phyloP scores from a whole-genome alignment of 495 filamentous ascomycete genomes.

The Penicillium goetzii region DNA sequence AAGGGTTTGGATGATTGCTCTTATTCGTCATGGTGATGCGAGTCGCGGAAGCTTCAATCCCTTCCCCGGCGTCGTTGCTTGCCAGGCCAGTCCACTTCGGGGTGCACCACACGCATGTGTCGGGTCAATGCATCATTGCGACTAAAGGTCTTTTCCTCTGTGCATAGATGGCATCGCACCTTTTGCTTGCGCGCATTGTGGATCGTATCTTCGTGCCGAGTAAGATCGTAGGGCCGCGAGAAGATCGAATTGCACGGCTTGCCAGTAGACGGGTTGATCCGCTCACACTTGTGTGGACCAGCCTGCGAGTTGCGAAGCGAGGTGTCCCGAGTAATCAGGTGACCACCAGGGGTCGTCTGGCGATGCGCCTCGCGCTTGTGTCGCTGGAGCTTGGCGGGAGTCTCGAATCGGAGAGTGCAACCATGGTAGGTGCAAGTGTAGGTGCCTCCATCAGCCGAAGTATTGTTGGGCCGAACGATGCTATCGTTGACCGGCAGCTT shows the following conservation, averaged over 20 bases:
- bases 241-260: constrained; percentile 97
- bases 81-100: constrained; percentile 78
- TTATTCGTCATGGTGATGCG: constrained; percentile 32
- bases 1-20: constrained; percentile 7
- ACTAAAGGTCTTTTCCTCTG: constrained; percentile 97
- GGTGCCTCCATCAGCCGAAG: constrained; percentile 77
- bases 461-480: constrained; percentile 60
- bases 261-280: constrained; percentile 92
- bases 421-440: constrained; percentile 96
- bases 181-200: constrained; percentile 95
- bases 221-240: constrained; percentile 97
- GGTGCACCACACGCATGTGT: constrained; percentile 90
- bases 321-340: constrained; percentile 49
- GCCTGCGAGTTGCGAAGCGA: constrained; percentile 77
- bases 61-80: constrained; percentile 56
- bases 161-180: constrained; percentile 91
- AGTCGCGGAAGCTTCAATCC: constrained; percentile 35
- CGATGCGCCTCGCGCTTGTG: constrained; percentile 95
- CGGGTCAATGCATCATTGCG: constrained; percentile 89
- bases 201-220: constrained; percentile 95
- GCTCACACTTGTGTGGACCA: constrained; percentile 86
- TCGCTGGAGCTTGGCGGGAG: constrained; percentile 82
- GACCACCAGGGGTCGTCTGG: constrained; percentile 55
- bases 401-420: constrained; percentile 86
- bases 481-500: constrained; percentile 38